Evolutionary conservation across 257 asterid genomes (phyloP), one percentile per base, ranked within the genome.

Genomic region (Ocimum tenuiflorum): DNA sequence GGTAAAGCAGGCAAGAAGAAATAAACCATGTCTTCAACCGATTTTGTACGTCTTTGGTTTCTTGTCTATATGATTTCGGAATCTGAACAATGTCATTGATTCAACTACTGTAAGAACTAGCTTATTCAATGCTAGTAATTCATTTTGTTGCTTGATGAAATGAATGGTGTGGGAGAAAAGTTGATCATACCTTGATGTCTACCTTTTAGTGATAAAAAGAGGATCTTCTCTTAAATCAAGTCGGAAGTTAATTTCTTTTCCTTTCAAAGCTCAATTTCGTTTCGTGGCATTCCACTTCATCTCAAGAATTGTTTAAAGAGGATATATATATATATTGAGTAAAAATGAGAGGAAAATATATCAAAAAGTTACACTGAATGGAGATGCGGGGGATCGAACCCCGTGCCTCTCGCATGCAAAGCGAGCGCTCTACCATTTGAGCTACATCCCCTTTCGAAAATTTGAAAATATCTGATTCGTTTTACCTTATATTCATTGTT

Each of bases 371-470:
- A n/a, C n/a, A n/a, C n/a, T n/a, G n/a, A 31, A 31, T 83, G 94
- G 91, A 87, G 89, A 81, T 87, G 95, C 87, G 75, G 86, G 94
- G 91, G 81, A 78, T 82, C 86, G 79, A 89, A 85, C 94, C 95
- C 95, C 88, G 94, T 91, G 86, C 96, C 95, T 92, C 99, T 86
- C 95, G 91, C 96, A 85, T 89, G 97, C 99, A 83, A 89, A 92
- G 96, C 90, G 91, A 84, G 96, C 95, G 94, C 95, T 92, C 96
- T 89, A 89, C 94, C 97, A 89, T 89, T 85, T 91, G 96, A 87
- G 97, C 95, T 82, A 89, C 91, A 91, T 88, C 91, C 97, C 98
- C 96, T 31, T 31, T 4, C n/a, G n/a, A n/a, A n/a, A n/a, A n/a
- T n/a, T n/a, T n/a, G n/a, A n/a, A n/a, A n/a, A n/a, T n/a, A n/a